These are phyloP conservation scores for Oropetium thomaeum DNA, from an alignment of 176 grass and related monocot genomes.

Conservation along the genomic window DNA sequence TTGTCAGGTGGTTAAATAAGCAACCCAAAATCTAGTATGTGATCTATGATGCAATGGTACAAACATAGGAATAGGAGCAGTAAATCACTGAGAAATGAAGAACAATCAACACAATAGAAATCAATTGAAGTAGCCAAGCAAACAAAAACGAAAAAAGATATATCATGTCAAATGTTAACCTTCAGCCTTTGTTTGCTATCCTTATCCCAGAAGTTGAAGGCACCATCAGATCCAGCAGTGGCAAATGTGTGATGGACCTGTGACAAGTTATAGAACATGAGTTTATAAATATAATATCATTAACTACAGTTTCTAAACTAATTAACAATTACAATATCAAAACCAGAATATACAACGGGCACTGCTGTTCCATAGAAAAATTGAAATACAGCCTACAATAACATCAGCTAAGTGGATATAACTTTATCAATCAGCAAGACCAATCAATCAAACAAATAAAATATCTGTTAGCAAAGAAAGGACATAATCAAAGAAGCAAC, in stretches of 20 bases:
- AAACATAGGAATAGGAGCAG: not conserved
- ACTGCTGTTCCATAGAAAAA: constrained; percentile 22
- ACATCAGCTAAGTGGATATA: constrained; percentile 5
- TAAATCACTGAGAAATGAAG: constrained; percentile 9
- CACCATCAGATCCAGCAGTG: constrained; percentile 80
- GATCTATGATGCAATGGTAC: no score
- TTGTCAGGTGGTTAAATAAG: not conserved
- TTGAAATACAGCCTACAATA: constrained; percentile 12
- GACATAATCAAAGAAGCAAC: not conserved
- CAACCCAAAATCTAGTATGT: not conserved
- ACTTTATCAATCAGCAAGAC: constrained; percentile 12
- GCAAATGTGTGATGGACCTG: constrained; percentile 91
- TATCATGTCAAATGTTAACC: constrained; percentile 24
- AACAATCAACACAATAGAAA: constrained; percentile 14
- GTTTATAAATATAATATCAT: constrained; percentile 14
- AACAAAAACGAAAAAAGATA: not conserved
- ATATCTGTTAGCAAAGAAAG: not conserved
- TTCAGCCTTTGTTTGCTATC: constrained; percentile 88
- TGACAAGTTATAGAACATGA: constrained; percentile 16
- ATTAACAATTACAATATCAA: no score
- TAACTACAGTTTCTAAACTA: not conserved
- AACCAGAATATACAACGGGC: no score
- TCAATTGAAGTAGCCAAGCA: not conserved
- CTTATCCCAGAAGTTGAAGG: constrained; percentile 95
- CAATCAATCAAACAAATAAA: not conserved